Percentiles rank a stretch among this genome's conserved stretches.
These are phyloP conservation scores for Naganishia friedmannii DNA, from an alignment of 768 basidiomycete genomes.

Conservation along the genomic window DNA sequence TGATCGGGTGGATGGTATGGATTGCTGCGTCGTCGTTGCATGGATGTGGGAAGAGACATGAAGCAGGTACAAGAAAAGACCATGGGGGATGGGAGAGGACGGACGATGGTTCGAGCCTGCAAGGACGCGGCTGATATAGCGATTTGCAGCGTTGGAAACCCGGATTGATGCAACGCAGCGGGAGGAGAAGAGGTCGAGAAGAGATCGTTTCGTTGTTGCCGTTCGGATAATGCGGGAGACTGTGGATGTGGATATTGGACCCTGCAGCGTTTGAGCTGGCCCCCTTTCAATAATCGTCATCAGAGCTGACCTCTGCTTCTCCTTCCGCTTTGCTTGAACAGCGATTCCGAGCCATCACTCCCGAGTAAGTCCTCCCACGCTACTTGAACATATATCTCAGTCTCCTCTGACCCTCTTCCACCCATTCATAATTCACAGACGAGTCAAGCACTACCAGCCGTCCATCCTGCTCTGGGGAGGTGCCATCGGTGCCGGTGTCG, in stretches of 20 bases:
- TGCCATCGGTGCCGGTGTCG: constrained; percentile 40
- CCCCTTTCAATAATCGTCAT: not conserved
- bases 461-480: constrained; percentile 40
- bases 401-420: not conserved
- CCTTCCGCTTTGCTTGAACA: not conserved
- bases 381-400: not conserved
- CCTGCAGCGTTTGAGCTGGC: not conserved
- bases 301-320: not conserved
- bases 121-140: not conserved
- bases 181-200: not conserved
- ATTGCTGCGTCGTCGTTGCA: too few relatives aligned
- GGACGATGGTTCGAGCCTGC: not conserved
- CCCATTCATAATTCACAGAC: not conserved
- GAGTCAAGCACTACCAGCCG: constrained; percentile 12
- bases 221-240: too few relatives aligned
- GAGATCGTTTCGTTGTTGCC: not conserved
- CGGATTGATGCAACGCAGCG: not conserved
- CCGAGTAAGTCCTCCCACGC: constrained; percentile 37
- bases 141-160: not conserved
- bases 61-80: not conserved
- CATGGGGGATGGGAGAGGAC: not conserved
- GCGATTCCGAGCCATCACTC: constrained; percentile 33
- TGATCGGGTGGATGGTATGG: not conserved
- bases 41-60: not conserved
- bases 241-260: too few relatives aligned